Evolutionary conservation across 1,139 yeast genomes (phyloP), one percentile per base, ranked within the genome.

Genomic region (Suhomyces panamericanus): DNA sequence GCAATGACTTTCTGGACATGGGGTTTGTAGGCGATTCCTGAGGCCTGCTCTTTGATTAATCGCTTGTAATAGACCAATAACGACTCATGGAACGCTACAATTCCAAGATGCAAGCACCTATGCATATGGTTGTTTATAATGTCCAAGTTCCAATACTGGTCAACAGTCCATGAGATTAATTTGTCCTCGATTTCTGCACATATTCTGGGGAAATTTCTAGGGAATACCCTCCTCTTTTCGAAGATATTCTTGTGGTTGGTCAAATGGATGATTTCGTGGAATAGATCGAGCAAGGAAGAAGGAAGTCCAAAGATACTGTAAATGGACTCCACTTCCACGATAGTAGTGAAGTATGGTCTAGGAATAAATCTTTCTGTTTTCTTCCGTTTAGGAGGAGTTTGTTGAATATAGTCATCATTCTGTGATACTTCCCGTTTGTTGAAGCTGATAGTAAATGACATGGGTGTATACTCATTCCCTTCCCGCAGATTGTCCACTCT

Each of bases 141-240:
- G 33, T 63, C 58, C 17, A 78, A 56, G 29, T 62, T 56, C 83
- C 83, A 77, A 22, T 66, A 44, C 41, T 56, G 49, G n/a, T 57
- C 67, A n/a, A 68, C 53, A 32, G 61, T 62, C 82, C 83, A 79
- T 42, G 63, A 67, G 35, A 71, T 52, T 27, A 80, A 57, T 34
- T 67, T 70, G 46, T 78, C 83, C 51, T 78, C 83, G 6, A 74
- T 55, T 41, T 78, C 83, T 43, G 83, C 78, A 54, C 83, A 78
- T 3, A 78, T 64, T 46, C 69, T 68, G 4, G 83, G 83, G 54
- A 78, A 80, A 52, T 78, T 79, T 38, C 83, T 60, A 0, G 84
- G 83, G 41, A 67, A 70, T n/a, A 69, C 67, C 28, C 70, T 65
- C 32, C 68, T 67, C n/a, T 70, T 57, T 35, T 63, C 57, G 52